Evolutionary conservation across 768 basidiomycete genomes (phyloP).

Genomic region (Phlebiopsis flavidoalba): DNA sequence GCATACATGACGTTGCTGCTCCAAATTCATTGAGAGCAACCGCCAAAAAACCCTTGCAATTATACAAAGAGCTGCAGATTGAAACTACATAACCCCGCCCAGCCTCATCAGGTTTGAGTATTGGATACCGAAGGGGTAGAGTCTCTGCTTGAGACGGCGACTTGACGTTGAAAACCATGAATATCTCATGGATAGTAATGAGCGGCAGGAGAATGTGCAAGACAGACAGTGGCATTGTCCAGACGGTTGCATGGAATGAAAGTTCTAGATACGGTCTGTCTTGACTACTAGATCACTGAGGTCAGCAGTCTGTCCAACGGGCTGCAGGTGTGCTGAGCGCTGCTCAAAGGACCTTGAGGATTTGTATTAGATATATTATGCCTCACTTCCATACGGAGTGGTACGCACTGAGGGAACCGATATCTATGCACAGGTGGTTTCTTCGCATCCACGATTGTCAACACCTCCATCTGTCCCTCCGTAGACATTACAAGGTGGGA

Average conservation of each 20-base stretch:
- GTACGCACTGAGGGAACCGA: constrained; percentile 69
- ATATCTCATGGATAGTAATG: too few species aligned
- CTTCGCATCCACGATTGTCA: constrained; percentile 39
- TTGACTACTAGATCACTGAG: constrained; percentile 32
- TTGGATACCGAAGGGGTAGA: too few species aligned
- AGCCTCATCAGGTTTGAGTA: too few species aligned
- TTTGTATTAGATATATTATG: neutral
- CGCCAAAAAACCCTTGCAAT: too few species aligned
- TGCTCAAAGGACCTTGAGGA: constrained; percentile 47
- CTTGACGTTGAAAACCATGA: too few species aligned
- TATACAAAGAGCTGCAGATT: too few species aligned
- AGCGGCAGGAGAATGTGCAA: too few species aligned
- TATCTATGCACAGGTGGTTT: constrained; percentile 51
- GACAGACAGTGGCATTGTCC: too few species aligned
- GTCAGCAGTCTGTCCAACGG: constrained; percentile 46
- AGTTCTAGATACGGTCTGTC: constrained; percentile 6
- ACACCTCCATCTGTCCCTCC: constrained; percentile 36
- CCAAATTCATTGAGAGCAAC: too few species aligned
- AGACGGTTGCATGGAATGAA: neutral
- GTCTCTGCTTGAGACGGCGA: too few species aligned
- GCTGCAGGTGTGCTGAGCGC: constrained; percentile 53
- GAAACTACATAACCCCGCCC: too few species aligned
- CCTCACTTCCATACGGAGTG: neutral
- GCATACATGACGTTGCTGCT: too few species aligned
- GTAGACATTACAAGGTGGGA: constrained; percentile 48